Evolutionary conservation across 345 rosid species (phyloP).

Genomic region (Gossypium raimondii): DNA sequence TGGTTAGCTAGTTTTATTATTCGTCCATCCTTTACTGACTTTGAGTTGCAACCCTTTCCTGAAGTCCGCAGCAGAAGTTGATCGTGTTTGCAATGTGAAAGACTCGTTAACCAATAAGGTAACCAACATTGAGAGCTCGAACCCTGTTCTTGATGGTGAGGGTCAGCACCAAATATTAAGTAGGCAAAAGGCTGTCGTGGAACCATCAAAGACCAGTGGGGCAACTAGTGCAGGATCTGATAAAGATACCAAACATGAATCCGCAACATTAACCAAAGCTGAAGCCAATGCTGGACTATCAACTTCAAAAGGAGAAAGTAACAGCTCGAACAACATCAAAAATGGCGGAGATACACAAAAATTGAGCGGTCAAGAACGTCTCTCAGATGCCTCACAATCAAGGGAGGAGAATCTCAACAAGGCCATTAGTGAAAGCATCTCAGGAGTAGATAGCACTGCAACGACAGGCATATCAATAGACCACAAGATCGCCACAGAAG

Average conservation of each 20-base stretch:
- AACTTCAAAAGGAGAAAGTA: neutral
- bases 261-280: constrained; percentile 1
- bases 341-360: constrained; percentile 1
- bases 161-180: neutral
- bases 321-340: neutral
- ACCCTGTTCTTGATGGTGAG: constrained; percentile 7
- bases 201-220: constrained; percentile 2
- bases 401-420: neutral
- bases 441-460: neutral
- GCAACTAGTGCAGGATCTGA: constrained; percentile 1
- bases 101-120: constrained; percentile 1
- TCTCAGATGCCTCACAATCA: neutral
- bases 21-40: constrained; percentile 15
- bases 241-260: neutral
- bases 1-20: neutral
- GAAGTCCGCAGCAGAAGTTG: constrained; percentile 14
- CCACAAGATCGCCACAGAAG: neutral
- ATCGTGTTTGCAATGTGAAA: neutral
- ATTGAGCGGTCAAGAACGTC: constrained; percentile 7
- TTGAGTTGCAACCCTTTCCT: constrained; percentile 20
- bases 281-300: neutral
- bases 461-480: neutral
- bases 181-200: constrained; percentile 1
- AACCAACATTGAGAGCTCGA: constrained; percentile 8
- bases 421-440: neutral